Evolutionary conservation across 495 filamentous ascomycete species (phyloP).

Genomic region (Cetradonia linearis): DNA sequence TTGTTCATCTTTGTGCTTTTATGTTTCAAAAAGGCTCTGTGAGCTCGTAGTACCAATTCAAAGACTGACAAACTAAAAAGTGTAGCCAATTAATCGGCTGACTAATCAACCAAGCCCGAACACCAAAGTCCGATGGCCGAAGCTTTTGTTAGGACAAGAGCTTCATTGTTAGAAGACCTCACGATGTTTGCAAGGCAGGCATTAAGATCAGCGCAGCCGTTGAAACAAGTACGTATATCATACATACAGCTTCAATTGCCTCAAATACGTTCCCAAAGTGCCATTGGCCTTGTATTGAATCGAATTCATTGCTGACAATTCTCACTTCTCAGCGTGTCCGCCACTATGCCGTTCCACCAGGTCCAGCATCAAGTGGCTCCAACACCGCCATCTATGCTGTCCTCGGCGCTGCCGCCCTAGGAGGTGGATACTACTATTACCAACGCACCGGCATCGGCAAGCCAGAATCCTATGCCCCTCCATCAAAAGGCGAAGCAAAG

Average conservation of each 20-base stretch:
- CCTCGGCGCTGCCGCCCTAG: slow-evolving; percentile 34
- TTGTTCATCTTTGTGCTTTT: no score
- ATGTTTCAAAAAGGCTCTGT: no score
- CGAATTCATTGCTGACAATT: slow-evolving; percentile 2
- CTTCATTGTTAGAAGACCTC: background rate
- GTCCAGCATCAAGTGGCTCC: slow-evolving; percentile 32
- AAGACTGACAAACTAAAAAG: no score
- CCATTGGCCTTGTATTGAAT: slow-evolving; percentile 1
- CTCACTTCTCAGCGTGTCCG: slow-evolving; percentile 35
- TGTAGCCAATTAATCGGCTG: no score
- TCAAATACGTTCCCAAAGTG: background rate
- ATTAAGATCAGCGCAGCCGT: slow-evolving; percentile 40
- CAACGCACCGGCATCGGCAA: slow-evolving; percentile 30
- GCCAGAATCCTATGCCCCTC: slow-evolving; percentile 11
- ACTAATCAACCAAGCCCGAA: background rate
- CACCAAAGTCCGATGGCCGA: slow-evolving; percentile 1
- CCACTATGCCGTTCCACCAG: slow-evolving; percentile 43
- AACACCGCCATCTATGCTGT: slow-evolving; percentile 25
- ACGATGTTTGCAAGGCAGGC: slow-evolving; percentile 42
- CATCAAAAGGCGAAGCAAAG: slow-evolving; percentile 15
- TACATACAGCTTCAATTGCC: background rate
- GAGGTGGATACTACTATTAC: slow-evolving; percentile 36
- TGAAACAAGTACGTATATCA: slow-evolving; percentile 37
- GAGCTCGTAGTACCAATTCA: no score
- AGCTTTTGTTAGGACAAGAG: slow-evolving; percentile 7